Base-by-base conservation (phyloP, 441 rosid genomes). In the Eruca vesicaria region DNA sequence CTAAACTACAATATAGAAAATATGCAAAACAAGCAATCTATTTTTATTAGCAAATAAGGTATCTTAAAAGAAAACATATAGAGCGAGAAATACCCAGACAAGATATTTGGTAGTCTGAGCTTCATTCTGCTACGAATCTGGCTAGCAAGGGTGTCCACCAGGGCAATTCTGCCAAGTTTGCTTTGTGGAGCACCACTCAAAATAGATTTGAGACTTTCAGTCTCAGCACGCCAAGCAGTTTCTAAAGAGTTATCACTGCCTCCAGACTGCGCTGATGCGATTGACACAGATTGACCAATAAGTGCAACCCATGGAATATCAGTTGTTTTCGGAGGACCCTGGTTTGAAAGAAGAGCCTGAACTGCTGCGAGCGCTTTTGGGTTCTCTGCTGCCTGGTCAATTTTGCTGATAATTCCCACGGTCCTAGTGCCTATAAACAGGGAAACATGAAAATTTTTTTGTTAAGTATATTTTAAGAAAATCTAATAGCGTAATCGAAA, bases 201-300 rank as follows among this genome's bases (percentile, higher is more conserved):
- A 77, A 87, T 87, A 59, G 94, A 89, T 80, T 89, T 89, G 20
- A 89, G 86, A 78, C 86, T 85, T 81, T 87, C 94, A 72, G 83
- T 87, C 85, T 89, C 94, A 20, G 94, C 92, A 72, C 82, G 85
- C 94, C 94, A 89, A 71, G 94, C 90, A 74, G 94, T 87, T 82
- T 87, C 92, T 68, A 89, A 84, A 21, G 94, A 87, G 72, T 81
- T 89, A 79, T 89, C 94, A 48, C 84, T 87, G 32, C 87, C 80
- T 79, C 89, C 94, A 76, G 92, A 85, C 73, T 87, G 90, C 0
- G 87, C 87, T 67, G 94, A 84, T 75, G 92, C 90, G 57, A 87
- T 86, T 50, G 92, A 79, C 65, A 87, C 92, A 4, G 92, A 87
- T 62, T 87, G 92, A 45, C 94, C 92, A 74, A 89, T 89, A 71